These are phyloP conservation scores for Abrus pulchellus DNA, from an alignment of 306 rosid genomes.

Conservation along the genomic window DNA sequence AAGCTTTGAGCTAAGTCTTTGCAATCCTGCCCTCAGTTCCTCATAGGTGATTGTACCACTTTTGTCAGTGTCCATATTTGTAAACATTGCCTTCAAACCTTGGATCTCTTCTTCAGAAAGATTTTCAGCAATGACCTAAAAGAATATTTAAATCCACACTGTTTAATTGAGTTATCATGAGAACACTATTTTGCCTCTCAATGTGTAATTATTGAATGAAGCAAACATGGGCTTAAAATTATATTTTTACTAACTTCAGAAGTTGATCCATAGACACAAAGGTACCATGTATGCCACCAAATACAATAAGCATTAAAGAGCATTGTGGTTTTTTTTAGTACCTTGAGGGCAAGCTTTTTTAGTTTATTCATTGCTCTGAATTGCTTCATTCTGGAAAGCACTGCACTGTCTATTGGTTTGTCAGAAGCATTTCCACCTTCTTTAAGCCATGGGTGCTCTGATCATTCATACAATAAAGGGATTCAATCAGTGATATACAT, in stretches of 20 bases:
- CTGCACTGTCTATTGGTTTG: slow-evolving; percentile 93
- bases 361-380: slow-evolving; percentile 95
- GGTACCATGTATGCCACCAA: not conserved
- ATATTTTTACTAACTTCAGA: not conserved
- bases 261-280: not conserved
- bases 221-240: not conserved
- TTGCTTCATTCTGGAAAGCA: slow-evolving; percentile 94
- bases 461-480: slow-evolving; percentile 46
- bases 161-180: not conserved
- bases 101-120: slow-evolving; percentile 56
- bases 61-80: too few species aligned
- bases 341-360: slow-evolving; percentile 94
- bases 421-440: slow-evolving; percentile 93
- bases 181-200: not conserved
- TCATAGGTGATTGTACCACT: slow-evolving; percentile 88
- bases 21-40: slow-evolving; percentile 80
- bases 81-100: slow-evolving; percentile 67
- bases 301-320: slow-evolving; percentile 7
- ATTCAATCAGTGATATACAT: slow-evolving; percentile 41
- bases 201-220: not conserved
- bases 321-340: slow-evolving; percentile 46
- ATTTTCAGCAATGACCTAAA: slow-evolving; percentile 57
- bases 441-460: slow-evolving; percentile 94
- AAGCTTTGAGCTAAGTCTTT: slow-evolving; percentile 85
- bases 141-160: not conserved